Base-by-base conservation (phyloP, 2,329 filamentous ascomycete genomes). In the Epichloe sibirici region DNA sequence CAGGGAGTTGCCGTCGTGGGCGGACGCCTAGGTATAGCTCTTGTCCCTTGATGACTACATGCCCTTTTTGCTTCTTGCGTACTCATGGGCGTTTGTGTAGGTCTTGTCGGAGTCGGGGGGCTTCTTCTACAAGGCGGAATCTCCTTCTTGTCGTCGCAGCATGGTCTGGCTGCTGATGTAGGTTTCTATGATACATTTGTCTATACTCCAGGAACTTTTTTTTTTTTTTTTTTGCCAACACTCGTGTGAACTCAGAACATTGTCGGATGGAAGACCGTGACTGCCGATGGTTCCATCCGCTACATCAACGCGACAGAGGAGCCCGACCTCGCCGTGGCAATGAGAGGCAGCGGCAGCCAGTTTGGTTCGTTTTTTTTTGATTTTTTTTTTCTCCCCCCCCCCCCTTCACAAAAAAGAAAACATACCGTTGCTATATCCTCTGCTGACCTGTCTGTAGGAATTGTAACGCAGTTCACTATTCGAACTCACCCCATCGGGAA, bases 1-100 rank as follows among this genome's bases (percentile, higher is more conserved):
- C 57, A 62, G 23, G 66, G 66, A 5, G 64, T 69, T 17, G 63
- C 67, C 9, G 61, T 69, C 45, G 57, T 64, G n/a, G 64, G 62
- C 23, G 64, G 63, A 7, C 59, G n/a, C 5, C 11, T 8, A 5
- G 39, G n/a, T 42, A 13, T 21, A 17, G 37, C 37, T 38, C 17
- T 15, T 13, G 17, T 15, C 2, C 17, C 39, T 17, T 17, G 3
- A 13, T 15, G n/a, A 7, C 5, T 42, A 23, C 23, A 23, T 23
- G 23, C 23, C 23, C 23, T 23, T 3, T 23, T 1, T 23, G 23
- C 23, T 23, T 23, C 23, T 3, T 23, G 23, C 23, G 23, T 23
- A 23, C 23, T 23, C 23, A n/a, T 17, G n/a, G 17, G 17, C 1
- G 4, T 7, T 17, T 6, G 15, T 42, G 39, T 15, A 42, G 39